These are phyloP conservation scores for Mallotus nudiflorus DNA, from an alignment of 345 rosid species.

Conservation along the genomic window DNA sequence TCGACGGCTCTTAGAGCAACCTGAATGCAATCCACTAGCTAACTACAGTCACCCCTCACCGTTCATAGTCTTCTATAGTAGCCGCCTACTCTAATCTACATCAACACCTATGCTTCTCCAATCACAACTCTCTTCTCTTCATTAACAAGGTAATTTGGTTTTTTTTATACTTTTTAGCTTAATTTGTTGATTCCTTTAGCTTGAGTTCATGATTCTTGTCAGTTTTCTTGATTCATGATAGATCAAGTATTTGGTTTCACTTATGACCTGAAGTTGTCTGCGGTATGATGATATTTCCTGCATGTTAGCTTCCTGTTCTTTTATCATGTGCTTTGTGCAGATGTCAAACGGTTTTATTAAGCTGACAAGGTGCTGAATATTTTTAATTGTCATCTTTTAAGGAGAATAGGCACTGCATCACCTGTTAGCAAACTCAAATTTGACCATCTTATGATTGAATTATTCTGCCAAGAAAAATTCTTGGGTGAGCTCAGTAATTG, in stretches of 20 bases:
- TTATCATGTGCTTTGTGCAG: slow-evolving; percentile 9
- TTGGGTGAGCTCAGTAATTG: background rate
- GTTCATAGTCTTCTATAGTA: too few species aligned
- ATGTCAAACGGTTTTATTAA: background rate
- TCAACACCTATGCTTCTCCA: too few species aligned
- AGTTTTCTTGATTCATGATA: too few species aligned
- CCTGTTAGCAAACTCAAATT: background rate
- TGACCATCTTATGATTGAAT: background rate
- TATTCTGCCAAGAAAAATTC: background rate
- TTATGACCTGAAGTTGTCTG: slow-evolving; percentile 87
- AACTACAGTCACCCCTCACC: too few species aligned
- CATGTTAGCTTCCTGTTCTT: background rate
- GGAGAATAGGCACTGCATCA: too few species aligned
- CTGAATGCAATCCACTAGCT: too few species aligned
- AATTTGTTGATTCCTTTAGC: slow-evolving; percentile 66
- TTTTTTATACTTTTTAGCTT: too few species aligned
- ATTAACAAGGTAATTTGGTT: too few species aligned
- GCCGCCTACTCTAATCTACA: too few species aligned
- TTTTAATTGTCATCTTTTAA: background rate
- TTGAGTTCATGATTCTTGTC: too few species aligned
- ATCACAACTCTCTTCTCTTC: too few species aligned
- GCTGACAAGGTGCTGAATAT: background rate
- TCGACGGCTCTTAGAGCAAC: too few species aligned
- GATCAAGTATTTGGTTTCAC: slow-evolving; percentile 79
- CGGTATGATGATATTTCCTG: slow-evolving; percentile 46